Conservation (phyloP, 306 rosid species). For the Cicer chorassanicum region DNA sequence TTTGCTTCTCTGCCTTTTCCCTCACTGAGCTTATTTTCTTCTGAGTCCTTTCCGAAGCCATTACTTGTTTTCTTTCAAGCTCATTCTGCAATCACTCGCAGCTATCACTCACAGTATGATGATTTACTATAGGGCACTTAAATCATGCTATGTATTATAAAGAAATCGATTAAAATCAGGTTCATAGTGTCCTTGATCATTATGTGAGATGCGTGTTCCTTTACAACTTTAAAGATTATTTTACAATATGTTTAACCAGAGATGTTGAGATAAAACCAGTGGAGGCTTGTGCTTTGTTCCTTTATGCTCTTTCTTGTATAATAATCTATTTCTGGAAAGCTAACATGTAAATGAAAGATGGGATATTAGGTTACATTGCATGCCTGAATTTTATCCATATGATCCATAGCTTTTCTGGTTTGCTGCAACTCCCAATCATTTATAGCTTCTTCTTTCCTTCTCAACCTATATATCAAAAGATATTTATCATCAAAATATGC, state of each 20-base stretch:
- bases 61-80: slow-evolving; percentile 58
- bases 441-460: slow-evolving; percentile 62
- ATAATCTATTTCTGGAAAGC: no score
- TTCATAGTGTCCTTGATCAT: no score
- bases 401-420: slow-evolving; percentile 57
- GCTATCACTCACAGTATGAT: background rate
- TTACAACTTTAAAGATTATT: no score
- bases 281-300: no score
- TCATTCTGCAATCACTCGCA: slow-evolving; percentile 49
- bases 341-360: no score
- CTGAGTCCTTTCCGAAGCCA: slow-evolving; percentile 51
- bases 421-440: slow-evolving; percentile 65
- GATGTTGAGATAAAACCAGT: no score
- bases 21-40: slow-evolving; percentile 51
- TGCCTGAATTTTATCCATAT: slow-evolving; percentile 70
- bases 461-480: slow-evolving; percentile 49
- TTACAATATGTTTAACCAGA: no score
- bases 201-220: no score
- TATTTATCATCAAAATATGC: background rate
- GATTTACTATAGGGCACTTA: no score
- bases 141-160: no score
- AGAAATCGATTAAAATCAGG: no score
- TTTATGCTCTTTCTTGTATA: no score
- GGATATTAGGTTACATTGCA: background rate
- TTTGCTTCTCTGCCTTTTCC: slow-evolving; percentile 65